These are phyloP conservation scores for Xylaria sp. DNA, from an alignment of 2,329 filamentous ascomycete species.

Conservation along the genomic window DNA sequence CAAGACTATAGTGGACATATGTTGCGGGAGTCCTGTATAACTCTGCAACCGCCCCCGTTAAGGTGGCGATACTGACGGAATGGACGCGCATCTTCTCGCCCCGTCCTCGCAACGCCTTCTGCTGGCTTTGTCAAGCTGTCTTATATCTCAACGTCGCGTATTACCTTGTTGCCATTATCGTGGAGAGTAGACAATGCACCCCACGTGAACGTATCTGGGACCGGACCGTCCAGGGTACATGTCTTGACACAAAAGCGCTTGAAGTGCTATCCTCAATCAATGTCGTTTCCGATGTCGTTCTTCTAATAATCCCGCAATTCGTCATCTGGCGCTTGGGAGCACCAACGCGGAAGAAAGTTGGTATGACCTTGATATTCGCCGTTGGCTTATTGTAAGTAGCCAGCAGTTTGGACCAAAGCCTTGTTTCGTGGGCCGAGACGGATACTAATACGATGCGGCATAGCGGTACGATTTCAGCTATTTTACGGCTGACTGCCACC, in stretches of 20 bases:
- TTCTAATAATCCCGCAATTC: conserved; percentile 10
- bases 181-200: conserved; percentile 20
- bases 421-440: no score
- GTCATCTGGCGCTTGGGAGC: conserved; percentile 15
- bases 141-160: conserved; percentile 17
- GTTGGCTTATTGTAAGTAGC: conserved; percentile 22
- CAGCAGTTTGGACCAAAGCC: background rate
- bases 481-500: conserved; percentile 14
- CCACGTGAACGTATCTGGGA: conserved; percentile 19
- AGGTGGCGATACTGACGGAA: conserved; percentile 20
- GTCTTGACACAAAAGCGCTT: conserved; percentile 6
- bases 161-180: conserved; percentile 11
- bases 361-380: conserved; percentile 1
- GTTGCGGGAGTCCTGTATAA: conserved; percentile 22
- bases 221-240: conserved; percentile 17
- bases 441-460: background rate
- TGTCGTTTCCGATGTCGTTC: conserved; percentile 10
- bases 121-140: conserved; percentile 13
- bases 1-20: conserved; percentile 15
- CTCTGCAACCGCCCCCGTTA: conserved; percentile 11
- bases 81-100: conserved; percentile 18
- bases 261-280: conserved; percentile 14
- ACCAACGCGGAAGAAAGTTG: background rate
- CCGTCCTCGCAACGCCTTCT: conserved; percentile 7
- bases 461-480: conserved; percentile 19